A percentile compares a stretch with the other conserved stretches of the same genome.
These are phyloP conservation scores for Aphanomyces invadans DNA, from an alignment of 352 stramenopile genomes.

Conservation along the genomic window DNA sequence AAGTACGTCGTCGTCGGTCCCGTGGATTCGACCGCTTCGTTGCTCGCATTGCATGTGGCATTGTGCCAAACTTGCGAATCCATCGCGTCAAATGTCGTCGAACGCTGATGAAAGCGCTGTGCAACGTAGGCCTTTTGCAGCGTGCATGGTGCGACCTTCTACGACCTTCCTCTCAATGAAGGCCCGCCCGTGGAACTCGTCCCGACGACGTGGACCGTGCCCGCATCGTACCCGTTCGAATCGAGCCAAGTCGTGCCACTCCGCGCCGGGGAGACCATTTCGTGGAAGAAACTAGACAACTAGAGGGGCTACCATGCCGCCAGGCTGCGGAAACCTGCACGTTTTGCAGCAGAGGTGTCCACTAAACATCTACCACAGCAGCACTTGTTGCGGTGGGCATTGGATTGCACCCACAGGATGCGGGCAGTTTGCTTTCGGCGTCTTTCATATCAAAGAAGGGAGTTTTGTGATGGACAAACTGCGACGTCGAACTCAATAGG, in stretches of 20 bases:
- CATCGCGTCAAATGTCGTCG: too few species aligned
- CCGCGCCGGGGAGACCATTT: slow-evolving; percentile 86
- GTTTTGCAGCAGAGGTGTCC: too few species aligned
- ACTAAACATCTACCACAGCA: too few species aligned
- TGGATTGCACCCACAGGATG: too few species aligned
- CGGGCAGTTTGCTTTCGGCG: too few species aligned
- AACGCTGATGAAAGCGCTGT: background rate
- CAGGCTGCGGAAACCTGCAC: too few species aligned
- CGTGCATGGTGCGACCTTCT: slow-evolving; percentile 94
- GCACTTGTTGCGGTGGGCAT: too few species aligned
- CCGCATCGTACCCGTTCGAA: slow-evolving; percentile 88
- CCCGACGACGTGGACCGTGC: slow-evolving; percentile 87
- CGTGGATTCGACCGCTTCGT: background rate
- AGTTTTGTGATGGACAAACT: too few species aligned
- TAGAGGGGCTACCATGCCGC: too few species aligned
- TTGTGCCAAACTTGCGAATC: too few species aligned
- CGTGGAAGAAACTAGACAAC: slow-evolving; percentile 59
- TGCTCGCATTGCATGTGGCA: background rate
- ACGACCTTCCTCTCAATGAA: slow-evolving; percentile 90
- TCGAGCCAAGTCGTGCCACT: slow-evolving; percentile 83
- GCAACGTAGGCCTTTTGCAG: slow-evolving; percentile 90
- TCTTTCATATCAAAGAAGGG: too few species aligned
- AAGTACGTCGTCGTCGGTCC: background rate
- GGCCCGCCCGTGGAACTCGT: slow-evolving; percentile 73
- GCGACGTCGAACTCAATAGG: too few species aligned